These are phyloP conservation scores for Primulina eburnea DNA, from an alignment of 257 asterid species.

Conservation along the genomic window DNA sequence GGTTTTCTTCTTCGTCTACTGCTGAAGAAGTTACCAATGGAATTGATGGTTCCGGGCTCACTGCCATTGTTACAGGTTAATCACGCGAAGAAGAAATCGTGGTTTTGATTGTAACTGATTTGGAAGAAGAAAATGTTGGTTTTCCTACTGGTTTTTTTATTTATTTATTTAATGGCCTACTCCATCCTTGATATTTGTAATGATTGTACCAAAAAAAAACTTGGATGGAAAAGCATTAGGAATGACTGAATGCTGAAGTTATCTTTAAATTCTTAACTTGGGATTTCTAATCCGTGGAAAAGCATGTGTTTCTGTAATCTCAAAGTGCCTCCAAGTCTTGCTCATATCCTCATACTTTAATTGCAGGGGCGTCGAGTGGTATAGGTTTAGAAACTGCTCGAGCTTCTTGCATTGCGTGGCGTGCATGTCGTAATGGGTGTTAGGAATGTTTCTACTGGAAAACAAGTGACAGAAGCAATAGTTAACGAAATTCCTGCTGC, in stretches of 20 bases:
- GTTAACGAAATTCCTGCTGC: slow-evolving; percentile 58
- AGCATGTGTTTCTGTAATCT: no score
- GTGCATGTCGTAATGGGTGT: slow-evolving; percentile 72
- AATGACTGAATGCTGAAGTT: no score
- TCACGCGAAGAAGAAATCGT: no score
- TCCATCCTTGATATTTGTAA: no score
- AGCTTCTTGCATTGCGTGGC: slow-evolving; percentile 82
- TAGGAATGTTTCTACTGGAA: slow-evolving; percentile 58
- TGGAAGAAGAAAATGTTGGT: background rate
- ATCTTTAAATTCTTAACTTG: no score
- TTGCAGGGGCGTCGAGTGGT: slow-evolving; percentile 87
- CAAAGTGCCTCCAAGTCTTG: background rate
- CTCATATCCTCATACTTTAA: background rate
- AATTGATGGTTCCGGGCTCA: slow-evolving; percentile 72
- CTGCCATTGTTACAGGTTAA: slow-evolving; percentile 85
- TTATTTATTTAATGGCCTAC: no score
- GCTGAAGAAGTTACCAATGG: slow-evolving; percentile 78
- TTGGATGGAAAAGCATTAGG: no score
- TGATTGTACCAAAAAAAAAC: no score
- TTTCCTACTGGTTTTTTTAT: background rate
- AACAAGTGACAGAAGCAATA: slow-evolving; percentile 50
- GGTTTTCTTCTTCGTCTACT: slow-evolving; percentile 61
- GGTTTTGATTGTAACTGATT: background rate
- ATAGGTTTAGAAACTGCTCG: slow-evolving; percentile 88
- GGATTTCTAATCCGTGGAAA: no score